These are phyloP conservation scores for Eimeria tenella DNA, from an alignment of 169 alveolate genomes.

Conservation along the genomic window DNA sequence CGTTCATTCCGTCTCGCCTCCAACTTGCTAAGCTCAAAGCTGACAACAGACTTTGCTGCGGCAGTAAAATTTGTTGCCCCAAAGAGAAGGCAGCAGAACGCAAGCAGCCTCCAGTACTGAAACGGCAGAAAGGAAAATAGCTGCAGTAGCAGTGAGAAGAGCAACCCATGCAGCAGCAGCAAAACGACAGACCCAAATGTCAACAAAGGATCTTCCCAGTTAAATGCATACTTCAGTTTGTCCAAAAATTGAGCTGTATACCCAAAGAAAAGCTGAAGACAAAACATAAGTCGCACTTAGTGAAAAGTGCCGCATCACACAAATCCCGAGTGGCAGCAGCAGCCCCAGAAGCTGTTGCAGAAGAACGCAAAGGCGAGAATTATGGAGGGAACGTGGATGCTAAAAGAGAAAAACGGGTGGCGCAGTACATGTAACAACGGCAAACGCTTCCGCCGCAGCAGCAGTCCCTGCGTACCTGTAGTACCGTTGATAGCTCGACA, in stretches of 20 bases:
- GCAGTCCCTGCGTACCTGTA: constrained; percentile 75
- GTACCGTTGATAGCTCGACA: constrained; percentile 54
- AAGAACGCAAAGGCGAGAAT: not conserved
- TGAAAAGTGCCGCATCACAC: too few relatives aligned
- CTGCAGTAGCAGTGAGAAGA: constrained; percentile 60
- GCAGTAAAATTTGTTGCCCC: constrained; percentile 6
- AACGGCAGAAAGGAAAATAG: constrained; percentile 41
- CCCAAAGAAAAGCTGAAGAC: constrained; percentile 68
- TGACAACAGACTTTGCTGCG: not conserved
- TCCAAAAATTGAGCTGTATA: constrained; percentile 62
- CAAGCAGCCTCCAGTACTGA: constrained; percentile 56
- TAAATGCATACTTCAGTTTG: constrained; percentile 79
- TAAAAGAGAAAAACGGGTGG: too few relatives aligned
- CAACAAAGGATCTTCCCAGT: constrained; percentile 79
- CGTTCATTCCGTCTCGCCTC: not conserved
- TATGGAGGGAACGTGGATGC: too few relatives aligned
- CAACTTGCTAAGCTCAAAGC: not conserved
- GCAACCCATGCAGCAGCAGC: constrained; percentile 37
- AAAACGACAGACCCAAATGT: constrained; percentile 53
- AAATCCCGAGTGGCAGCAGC: not conserved
- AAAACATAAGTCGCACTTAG: not conserved
- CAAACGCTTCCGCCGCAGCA: constrained; percentile 8
- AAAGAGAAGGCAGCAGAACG: constrained; percentile 31
- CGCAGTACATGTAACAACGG: not conserved
- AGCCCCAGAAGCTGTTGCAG: not conserved